Evolutionary conservation across 2,329 filamentous ascomycete species (phyloP).

Genomic region (Diaporthe eres): DNA sequence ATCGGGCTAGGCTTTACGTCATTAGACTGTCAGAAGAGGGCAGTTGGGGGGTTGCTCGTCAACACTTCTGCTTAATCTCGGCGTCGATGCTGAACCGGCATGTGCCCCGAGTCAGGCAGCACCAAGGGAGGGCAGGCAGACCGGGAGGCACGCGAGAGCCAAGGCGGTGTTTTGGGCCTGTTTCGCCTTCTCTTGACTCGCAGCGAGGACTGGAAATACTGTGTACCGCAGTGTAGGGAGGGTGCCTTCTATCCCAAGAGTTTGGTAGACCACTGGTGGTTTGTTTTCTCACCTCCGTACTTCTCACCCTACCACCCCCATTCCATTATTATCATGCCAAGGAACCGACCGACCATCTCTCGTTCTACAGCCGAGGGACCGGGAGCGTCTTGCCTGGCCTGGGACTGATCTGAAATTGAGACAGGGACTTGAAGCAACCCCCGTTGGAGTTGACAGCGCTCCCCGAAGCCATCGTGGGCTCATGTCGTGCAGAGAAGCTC

Average conservation of each 20-base stretch:
- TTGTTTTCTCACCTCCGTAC: not conserved
- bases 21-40: conserved; percentile 21
- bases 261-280: conserved; percentile 14
- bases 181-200: conserved; percentile 41
- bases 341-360: not conserved
- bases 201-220: not conserved
- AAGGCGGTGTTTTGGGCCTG: conserved; percentile 38
- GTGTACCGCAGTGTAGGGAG: conserved; percentile 4
- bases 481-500: conserved; percentile 13
- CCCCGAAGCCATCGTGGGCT: conserved; percentile 28
- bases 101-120: conserved; percentile 37
- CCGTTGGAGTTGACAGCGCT: conserved; percentile 10
- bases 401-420: conserved; percentile 21
- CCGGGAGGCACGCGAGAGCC: conserved; percentile 33
- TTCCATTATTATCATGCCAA: not conserved
- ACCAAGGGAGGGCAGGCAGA: conserved; percentile 20
- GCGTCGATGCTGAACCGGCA: conserved; percentile 36
- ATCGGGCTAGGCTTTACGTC: conserved; percentile 31
- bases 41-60: conserved; percentile 29
- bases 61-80: conserved; percentile 37
- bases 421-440: conserved; percentile 27
- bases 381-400: conserved; percentile 10
- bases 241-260: conserved; percentile 12
- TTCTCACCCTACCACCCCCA: not conserved
- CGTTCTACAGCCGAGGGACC: not conserved